A percentile compares a stretch with the other conserved stretches of the same genome.
These are phyloP conservation scores for Desmodesmus armatus DNA, from an alignment of 139 green algal genomes.

Conservation along the genomic window DNA sequence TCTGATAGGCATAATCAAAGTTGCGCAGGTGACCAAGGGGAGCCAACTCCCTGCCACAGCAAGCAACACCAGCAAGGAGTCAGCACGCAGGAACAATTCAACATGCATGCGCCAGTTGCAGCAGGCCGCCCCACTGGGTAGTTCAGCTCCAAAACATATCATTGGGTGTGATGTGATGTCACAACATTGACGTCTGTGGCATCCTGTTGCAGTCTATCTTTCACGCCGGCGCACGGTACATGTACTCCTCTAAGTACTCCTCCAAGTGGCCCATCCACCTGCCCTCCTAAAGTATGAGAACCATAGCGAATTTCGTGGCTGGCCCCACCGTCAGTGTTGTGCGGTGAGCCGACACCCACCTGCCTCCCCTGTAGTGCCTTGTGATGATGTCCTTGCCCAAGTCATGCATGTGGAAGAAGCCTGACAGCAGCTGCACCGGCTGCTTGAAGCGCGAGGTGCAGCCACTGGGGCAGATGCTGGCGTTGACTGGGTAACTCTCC, in stretches of 20 bases:
- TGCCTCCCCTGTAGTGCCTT: constrained; percentile 1
- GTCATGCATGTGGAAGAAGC: constrained; percentile 35
- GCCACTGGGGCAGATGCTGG: constrained; percentile 19
- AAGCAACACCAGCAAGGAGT: neutral
- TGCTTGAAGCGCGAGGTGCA: constrained; percentile 23
- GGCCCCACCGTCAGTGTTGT: too few relatives aligned
- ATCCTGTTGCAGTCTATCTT: too few relatives aligned
- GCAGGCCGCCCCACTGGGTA: neutral
- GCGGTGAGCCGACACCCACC: neutral
- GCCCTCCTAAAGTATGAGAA: too few relatives aligned
- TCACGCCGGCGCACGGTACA: too few relatives aligned
- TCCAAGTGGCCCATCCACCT: too few relatives aligned
- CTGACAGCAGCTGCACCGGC: constrained; percentile 16
- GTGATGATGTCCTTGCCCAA: constrained; percentile 27
- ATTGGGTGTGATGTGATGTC: too few relatives aligned
- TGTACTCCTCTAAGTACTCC: too few relatives aligned
- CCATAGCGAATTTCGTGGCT: too few relatives aligned
- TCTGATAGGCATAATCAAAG: constrained; percentile 30
- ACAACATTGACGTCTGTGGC: too few relatives aligned
- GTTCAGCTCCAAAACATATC: neutral
- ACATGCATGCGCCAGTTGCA: neutral
- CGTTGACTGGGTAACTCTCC: neutral
- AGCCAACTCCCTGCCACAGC: constrained; percentile 4
- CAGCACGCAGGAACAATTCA: neutral
- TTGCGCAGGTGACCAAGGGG: constrained; percentile 3